Evolutionary conservation across 768 basidiomycete genomes (phyloP).

Genomic region (Daedaleopsis nitida): DNA sequence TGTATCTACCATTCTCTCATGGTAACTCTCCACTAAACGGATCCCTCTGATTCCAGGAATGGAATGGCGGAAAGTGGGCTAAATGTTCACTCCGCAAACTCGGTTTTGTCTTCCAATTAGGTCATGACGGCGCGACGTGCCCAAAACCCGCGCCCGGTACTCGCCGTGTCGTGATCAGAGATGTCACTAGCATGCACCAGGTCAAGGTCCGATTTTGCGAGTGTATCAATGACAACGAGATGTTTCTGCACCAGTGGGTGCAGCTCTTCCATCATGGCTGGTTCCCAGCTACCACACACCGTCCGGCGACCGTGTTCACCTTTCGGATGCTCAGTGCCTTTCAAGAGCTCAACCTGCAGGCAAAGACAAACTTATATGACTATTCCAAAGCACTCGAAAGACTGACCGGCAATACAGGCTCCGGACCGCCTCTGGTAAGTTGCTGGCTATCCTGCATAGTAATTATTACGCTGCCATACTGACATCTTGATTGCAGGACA

Average conservation of each 20-base stretch:
- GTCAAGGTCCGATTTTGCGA: background rate
- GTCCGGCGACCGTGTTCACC: constrained; percentile 33
- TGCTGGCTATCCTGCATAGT: background rate
- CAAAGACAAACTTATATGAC: constrained; percentile 36
- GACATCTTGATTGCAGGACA: constrained; percentile 13
- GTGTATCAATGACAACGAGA: background rate
- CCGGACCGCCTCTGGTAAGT: constrained; percentile 9
- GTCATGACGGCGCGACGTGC: background rate
- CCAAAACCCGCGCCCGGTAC: background rate
- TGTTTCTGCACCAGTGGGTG: background rate
- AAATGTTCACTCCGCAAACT: background rate
- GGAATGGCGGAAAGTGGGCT: background rate
- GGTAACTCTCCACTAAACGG: too few species aligned
- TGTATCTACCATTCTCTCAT: too few species aligned
- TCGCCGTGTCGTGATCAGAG: background rate
- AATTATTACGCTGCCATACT: background rate
- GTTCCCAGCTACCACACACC: constrained; percentile 33
- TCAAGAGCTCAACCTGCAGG: constrained; percentile 36
- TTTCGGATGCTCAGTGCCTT: constrained; percentile 33
- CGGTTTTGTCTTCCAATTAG: background rate
- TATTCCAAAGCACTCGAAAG: constrained; percentile 31
- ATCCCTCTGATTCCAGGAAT: too few species aligned
- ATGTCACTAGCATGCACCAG: background rate
- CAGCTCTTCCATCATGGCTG: constrained; percentile 33
- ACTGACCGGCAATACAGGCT: constrained; percentile 31